phyloP scores from a whole-genome alignment of 2,329 filamentous ascomycete genomes.

The Chaetomium strumarium region DNA sequence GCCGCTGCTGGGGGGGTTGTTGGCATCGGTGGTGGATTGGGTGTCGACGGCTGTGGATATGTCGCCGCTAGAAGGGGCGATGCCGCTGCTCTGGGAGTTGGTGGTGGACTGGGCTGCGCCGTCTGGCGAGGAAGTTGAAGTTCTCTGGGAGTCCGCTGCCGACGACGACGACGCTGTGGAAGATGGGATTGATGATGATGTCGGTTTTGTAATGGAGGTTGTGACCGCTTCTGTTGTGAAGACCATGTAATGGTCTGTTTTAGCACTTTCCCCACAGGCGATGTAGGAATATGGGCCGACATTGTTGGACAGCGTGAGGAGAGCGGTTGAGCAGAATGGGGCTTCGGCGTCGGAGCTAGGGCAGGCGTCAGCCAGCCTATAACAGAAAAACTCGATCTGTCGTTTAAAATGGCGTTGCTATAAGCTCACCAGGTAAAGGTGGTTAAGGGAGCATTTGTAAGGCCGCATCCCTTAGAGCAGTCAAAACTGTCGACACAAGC shows the following conservation, averaged over 20 bases:
- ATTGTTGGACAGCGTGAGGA: constrained; percentile 30
- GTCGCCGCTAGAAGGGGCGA: too few relatives aligned
- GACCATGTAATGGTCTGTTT: constrained; percentile 8
- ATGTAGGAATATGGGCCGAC: constrained; percentile 33
- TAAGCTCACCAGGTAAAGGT: constrained; percentile 34
- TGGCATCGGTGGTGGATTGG: not conserved
- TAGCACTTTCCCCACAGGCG: constrained; percentile 27
- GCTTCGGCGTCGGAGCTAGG: constrained; percentile 10
- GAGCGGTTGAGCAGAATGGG: constrained; percentile 31
- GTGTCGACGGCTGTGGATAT: not conserved
- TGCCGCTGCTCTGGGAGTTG: not conserved
- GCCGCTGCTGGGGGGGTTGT: not conserved
- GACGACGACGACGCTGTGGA: not conserved
- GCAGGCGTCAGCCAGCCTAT: not conserved
- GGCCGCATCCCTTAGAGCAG: constrained; percentile 33
- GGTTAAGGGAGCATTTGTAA: constrained; percentile 23
- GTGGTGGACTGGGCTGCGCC: not conserved
- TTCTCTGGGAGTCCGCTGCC: too few relatives aligned
- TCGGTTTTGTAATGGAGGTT: not conserved
- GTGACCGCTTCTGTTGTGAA: not conserved
- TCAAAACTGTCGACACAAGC: constrained; percentile 30
- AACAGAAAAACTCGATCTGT: too few relatives aligned
- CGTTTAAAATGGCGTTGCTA: too few relatives aligned
- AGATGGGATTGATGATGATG: not conserved
- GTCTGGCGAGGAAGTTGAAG: too few relatives aligned